Conservation (phyloP, 129 eudicot species). For the Flaveria bidentis region DNA sequence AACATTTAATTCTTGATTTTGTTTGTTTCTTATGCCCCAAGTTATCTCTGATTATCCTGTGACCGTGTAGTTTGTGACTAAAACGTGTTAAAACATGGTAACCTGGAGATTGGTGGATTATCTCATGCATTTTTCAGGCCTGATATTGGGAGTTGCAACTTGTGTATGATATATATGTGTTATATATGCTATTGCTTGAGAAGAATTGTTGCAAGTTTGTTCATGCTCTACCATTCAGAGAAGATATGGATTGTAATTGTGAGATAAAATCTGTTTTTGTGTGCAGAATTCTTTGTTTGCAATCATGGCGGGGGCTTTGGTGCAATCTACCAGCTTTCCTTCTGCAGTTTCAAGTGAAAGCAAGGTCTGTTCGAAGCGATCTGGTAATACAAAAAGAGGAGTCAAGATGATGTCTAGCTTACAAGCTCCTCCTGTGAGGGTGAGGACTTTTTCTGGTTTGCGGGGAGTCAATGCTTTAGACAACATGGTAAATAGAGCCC, state of each 20-base stretch:
- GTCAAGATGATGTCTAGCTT: too few species aligned
- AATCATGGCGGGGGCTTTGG: conserved; percentile 76
- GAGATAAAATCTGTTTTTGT: neutral
- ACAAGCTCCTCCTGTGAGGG: too few species aligned
- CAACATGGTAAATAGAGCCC: too few species aligned
- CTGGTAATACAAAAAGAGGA: too few species aligned
- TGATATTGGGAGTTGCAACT: too few species aligned
- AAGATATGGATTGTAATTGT: conserved; percentile 6
- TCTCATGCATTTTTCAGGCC: neutral
- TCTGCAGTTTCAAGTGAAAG: conserved; percentile 57
- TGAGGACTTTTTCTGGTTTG: too few species aligned
- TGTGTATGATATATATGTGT: neutral
- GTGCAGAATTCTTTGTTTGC: conserved; percentile 32
- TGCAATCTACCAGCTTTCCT: conserved; percentile 74
- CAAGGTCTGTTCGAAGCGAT: neutral
- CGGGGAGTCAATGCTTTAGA: too few species aligned
- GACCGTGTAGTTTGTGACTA: neutral
- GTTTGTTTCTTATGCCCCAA: neutral
- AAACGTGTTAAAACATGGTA: conserved; percentile 2
- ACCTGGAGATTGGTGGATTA: conserved; percentile 4
- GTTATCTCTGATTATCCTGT: too few species aligned
- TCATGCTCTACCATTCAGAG: neutral
- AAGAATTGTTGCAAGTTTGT: conserved; percentile 12
- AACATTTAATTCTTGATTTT: conserved; percentile 11
- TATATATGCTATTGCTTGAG: neutral